Evolutionary conservation across 2,329 filamentous ascomycete species (phyloP).

Genomic region (Fusarium palustre): DNA sequence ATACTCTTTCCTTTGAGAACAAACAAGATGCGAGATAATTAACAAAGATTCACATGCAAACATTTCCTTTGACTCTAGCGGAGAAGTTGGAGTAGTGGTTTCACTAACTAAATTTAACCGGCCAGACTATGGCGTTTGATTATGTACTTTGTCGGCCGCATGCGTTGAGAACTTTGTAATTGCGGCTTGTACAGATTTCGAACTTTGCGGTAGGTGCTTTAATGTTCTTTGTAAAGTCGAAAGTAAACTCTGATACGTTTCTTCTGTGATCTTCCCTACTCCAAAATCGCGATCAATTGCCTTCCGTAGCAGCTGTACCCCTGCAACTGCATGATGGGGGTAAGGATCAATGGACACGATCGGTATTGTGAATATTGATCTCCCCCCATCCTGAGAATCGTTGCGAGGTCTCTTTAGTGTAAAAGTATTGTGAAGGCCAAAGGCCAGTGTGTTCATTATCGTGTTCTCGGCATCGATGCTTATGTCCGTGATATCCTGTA

Average conservation of each 20-base stretch:
- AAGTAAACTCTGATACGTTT: constrained; percentile 45
- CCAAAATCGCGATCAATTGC: constrained; percentile 48
- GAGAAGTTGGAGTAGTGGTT: background rate
- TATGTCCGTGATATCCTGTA: constrained; percentile 42
- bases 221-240: constrained; percentile 46
- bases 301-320: constrained; percentile 48
- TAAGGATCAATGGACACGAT: constrained; percentile 51
- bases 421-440: constrained; percentile 48
- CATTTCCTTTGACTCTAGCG: background rate
- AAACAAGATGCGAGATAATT: background rate
- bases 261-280: constrained; percentile 42
- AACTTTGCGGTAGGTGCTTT: constrained; percentile 47
- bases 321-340: constrained; percentile 49
- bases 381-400: background rate
- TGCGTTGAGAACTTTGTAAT: constrained; percentile 39
- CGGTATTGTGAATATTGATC: constrained; percentile 39
- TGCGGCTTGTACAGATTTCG: constrained; percentile 50
- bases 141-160: background rate
- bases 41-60: background rate
- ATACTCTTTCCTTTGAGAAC: background rate
- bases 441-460: constrained; percentile 49
- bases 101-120: background rate
- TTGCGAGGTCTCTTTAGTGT: constrained; percentile 23
- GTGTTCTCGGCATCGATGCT: constrained; percentile 48
- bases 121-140: background rate